Base-by-base conservation (phyloP, 805 yeast genomes). In the Candida lessepsii region DNA sequence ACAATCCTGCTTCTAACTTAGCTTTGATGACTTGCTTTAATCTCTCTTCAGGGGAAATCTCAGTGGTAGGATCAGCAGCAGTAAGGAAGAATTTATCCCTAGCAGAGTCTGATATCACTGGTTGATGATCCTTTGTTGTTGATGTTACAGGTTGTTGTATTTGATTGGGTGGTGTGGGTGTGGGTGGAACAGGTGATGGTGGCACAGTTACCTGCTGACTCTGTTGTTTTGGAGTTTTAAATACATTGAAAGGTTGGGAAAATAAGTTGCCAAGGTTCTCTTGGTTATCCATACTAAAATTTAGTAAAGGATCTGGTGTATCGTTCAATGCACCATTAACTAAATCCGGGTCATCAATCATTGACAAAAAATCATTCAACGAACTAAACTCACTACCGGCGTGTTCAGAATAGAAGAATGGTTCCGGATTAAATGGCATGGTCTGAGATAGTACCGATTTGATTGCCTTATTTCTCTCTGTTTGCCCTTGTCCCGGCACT, bases 11-110 rank as follows among this genome's bases (percentile, higher is more conserved):
- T 58, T 87, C 95, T 30, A 90, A 65, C 54, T 91, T 91, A 13
- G 98, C 98, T 55, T 86, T 86, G 53, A 91, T 90, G 9, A 91
- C 97, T 57, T 89, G 95, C 55, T 87, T 88, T 50, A 91, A 70
- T 45, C 97, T 73, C 56, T 89, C 97, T 56, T 90, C 97, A 0
- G 97, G 96, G 0, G 96, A 86, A 26, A 86, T 83, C 49, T 88
- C 96, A 2, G 91, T 87, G 0, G 96, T 86, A 4, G 98, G 98
- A 58, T 91, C 98, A 0, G 97, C 97, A 0, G 98, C 98, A 0
- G 97, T 91, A 35, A 91, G 65, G 65, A 91, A 90, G 63, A 91
- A 91, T 60, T 89, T 89, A 57, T 90, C 97, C 48, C 88, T 75
- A 1, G 96, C 96, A 2, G 93, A 81, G 41, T 86, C 91, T 0